Conservation (phyloP, 164 flowering plant genomes). For the Houttuynia cordata region DNA sequence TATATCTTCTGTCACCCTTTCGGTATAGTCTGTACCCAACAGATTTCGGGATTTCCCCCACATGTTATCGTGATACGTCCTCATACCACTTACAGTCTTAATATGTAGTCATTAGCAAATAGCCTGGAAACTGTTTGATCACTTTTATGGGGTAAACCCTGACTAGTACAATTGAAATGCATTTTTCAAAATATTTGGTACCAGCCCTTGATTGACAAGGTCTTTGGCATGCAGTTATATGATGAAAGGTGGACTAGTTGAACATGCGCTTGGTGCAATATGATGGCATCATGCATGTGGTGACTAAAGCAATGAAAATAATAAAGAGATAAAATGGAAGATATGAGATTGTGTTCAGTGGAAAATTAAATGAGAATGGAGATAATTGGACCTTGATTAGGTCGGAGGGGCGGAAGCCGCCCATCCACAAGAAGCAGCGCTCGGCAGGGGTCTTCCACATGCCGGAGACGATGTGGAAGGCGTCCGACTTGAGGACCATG, state of each 20-base stretch:
- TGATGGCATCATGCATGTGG: background rate
- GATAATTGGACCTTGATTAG: slow-evolving; percentile 59
- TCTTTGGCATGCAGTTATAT: too few relatives aligned
- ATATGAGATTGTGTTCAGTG: background rate
- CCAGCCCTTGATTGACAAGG: too few relatives aligned
- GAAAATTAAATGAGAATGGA: background rate
- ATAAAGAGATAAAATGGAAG: background rate
- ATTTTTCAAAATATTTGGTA: too few relatives aligned
- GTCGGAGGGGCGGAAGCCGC: slow-evolving; percentile 93
- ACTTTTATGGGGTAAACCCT: too few relatives aligned
- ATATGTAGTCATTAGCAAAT: background rate
- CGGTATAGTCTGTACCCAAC: background rate
- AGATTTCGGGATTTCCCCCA: background rate
- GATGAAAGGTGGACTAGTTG: background rate
- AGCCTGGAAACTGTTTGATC: too few relatives aligned
- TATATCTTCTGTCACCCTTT: background rate
- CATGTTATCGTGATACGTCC: background rate
- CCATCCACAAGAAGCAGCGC: slow-evolving; percentile 97
- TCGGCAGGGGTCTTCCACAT: slow-evolving; percentile 98
- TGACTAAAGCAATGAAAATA: background rate
- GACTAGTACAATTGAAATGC: too few relatives aligned
- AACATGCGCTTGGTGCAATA: too few relatives aligned
- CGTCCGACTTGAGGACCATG: slow-evolving; percentile 65
- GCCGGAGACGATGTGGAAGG: slow-evolving; percentile 88
- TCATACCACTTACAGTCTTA: background rate